Conservation (phyloP, 805 yeast species). For the Metschnikowia borealis region DNA sequence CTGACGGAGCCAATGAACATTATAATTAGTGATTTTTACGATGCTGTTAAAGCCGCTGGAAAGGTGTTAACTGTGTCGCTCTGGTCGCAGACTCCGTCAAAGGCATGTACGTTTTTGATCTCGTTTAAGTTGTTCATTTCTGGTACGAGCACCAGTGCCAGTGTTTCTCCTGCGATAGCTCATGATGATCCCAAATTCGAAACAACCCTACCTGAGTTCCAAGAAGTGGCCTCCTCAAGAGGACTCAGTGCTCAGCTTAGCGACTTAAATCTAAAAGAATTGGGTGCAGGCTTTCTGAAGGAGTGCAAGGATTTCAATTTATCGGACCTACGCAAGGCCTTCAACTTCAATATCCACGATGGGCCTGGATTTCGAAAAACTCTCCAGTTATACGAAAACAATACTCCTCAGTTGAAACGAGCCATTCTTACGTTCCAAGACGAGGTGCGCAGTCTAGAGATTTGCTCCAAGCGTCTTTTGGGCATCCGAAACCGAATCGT, state of each 20-base stretch:
- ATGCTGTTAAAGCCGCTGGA: slow-evolving; percentile 1
- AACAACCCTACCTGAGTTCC: slow-evolving; percentile 4
- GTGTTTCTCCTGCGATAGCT: background rate
- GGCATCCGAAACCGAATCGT: slow-evolving; percentile 19
- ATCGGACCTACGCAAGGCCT: slow-evolving; percentile 22
- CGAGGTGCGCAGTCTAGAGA: slow-evolving; percentile 30
- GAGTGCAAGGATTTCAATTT: slow-evolving; percentile 7
- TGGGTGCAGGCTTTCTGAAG: slow-evolving; percentile 2
- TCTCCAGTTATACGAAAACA: slow-evolving; percentile 29
- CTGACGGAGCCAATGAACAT: slow-evolving; percentile 9
- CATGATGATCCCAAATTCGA: slow-evolving; percentile 5
- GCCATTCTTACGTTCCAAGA: slow-evolving; percentile 25
- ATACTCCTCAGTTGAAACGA: slow-evolving; percentile 26
- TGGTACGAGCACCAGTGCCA: background rate
- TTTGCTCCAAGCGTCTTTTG: slow-evolving; percentile 19
- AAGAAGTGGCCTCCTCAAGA: background rate
- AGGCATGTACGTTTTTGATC: background rate
- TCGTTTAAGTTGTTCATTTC: slow-evolving; percentile 8
- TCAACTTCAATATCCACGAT: slow-evolving; percentile 36
- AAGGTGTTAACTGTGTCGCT: slow-evolving; percentile 8
- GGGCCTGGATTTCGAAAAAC: slow-evolving; percentile 41
- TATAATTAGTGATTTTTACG: slow-evolving; percentile 14
- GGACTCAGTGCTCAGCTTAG: background rate
- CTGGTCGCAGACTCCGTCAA: slow-evolving; percentile 8
- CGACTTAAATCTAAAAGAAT: background rate